A percentile compares a stretch with the other conserved stretches of the same genome.
These are phyloP conservation scores for Rosa rugosa DNA, from an alignment of 306 rosid genomes.

Conservation along the genomic window DNA sequence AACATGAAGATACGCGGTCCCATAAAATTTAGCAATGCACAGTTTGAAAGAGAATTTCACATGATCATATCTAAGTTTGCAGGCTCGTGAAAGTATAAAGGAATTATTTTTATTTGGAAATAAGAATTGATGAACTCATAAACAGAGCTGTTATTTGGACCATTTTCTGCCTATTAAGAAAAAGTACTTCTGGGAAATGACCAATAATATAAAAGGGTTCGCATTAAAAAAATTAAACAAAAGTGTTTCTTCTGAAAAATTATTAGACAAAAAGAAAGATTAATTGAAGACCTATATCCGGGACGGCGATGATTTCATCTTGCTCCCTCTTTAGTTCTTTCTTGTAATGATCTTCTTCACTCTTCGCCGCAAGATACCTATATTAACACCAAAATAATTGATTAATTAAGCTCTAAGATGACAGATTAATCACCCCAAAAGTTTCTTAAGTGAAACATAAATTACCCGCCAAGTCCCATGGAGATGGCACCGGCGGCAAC, in stretches of 20 bases:
- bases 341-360: conserved; percentile 81
- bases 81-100: not conserved
- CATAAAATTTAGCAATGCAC: not conserved
- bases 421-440: no score
- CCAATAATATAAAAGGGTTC: not conserved
- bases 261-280: not conserved
- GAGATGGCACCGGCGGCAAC: conserved; percentile 59
- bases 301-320: conserved; percentile 72
- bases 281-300: conserved; percentile 48
- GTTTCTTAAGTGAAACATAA: not conserved
- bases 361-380: conserved; percentile 88
- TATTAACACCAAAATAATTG: not conserved
- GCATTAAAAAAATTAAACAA: not conserved
- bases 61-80: no score
- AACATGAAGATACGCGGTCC: not conserved
- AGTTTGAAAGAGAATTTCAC: not conserved
- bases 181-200: not conserved
- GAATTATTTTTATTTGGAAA: not conserved
- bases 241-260: not conserved
- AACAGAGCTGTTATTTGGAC: not conserved
- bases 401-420: not conserved
- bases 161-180: not conserved
- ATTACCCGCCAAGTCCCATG: conserved; percentile 78
- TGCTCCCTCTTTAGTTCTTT: conserved; percentile 79
- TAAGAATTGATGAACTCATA: not conserved